These are phyloP conservation scores for Fagopyrum tataricum DNA, from an alignment of 148 eudicot species.

Conservation along the genomic window DNA sequence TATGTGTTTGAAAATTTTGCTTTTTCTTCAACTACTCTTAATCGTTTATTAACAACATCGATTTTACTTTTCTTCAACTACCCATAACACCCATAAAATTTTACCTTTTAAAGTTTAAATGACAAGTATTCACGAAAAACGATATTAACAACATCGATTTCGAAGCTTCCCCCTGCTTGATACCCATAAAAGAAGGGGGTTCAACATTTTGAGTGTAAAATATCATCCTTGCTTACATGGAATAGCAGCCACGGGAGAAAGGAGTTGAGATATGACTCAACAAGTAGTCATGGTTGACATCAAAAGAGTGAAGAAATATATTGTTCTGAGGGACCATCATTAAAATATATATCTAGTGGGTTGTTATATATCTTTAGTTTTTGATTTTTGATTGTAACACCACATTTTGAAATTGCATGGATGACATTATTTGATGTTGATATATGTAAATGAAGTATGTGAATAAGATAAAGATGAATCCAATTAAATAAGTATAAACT, in stretches of 20 bases:
- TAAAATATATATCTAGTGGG: not conserved
- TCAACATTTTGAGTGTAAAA: not conserved
- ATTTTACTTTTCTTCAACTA: too few species aligned
- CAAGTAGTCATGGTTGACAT: conserved; percentile 8
- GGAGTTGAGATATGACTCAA: conserved; percentile 5
- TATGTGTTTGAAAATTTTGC: too few species aligned
- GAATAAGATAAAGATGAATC: too few species aligned
- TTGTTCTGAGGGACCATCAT: not conserved
- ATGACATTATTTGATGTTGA: not conserved
- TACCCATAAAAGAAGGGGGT: not conserved
- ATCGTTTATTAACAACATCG: too few species aligned
- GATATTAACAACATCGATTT: too few species aligned
- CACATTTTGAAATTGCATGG: not conserved
- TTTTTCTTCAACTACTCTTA: too few species aligned
- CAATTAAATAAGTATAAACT: too few species aligned
- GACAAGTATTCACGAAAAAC: too few species aligned
- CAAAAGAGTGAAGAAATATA: not conserved
- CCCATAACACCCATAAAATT: too few species aligned
- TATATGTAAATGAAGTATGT: too few species aligned
- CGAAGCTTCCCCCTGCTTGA: too few species aligned
- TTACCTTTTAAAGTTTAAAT: too few species aligned
- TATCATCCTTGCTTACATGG: not conserved
- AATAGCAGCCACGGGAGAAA: not conserved
- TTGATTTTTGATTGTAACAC: not conserved
- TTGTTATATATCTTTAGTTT: not conserved